Conservation (phyloP, 352 stramenopile genomes). For the Phytophthora rubi region DNA sequence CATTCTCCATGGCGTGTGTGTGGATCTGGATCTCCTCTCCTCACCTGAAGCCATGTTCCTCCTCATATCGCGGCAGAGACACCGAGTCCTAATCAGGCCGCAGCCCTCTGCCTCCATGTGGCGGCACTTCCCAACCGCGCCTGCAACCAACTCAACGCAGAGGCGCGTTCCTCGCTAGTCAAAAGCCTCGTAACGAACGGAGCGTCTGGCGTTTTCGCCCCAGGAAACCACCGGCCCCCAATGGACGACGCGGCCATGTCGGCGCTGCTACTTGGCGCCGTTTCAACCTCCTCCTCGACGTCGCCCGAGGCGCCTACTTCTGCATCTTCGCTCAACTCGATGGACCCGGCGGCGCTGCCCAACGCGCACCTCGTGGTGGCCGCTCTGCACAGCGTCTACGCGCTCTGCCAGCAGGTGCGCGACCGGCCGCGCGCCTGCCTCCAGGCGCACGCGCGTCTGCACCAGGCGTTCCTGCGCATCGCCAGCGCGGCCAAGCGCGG, state of each 20-base stretch:
- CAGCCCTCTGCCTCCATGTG: slow-evolving; percentile 15
- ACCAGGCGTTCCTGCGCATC: slow-evolving; percentile 58
- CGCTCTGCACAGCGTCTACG: slow-evolving; percentile 44
- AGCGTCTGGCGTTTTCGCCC: neutral
- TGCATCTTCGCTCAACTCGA: slow-evolving; percentile 28
- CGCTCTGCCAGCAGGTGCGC: slow-evolving; percentile 49
- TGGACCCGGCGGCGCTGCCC: slow-evolving; percentile 39
- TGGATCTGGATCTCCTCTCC: too few species aligned
- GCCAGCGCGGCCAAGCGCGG: slow-evolving; percentile 38
- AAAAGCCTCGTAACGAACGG: neutral
- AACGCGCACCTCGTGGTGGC: slow-evolving; percentile 45
- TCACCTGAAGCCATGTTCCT: slow-evolving; percentile 1
- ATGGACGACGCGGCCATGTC: slow-evolving; percentile 26
- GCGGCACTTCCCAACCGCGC: slow-evolving; percentile 22
- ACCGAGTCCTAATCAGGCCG: slow-evolving; percentile 14
- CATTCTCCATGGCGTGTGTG: neutral
- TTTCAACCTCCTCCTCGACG: slow-evolving; percentile 4
- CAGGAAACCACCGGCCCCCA: slow-evolving; percentile 17
- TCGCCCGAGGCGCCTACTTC: slow-evolving; percentile 21
- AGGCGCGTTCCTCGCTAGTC: slow-evolving; percentile 1
- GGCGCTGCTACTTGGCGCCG: slow-evolving; percentile 1
- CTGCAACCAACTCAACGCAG: neutral
- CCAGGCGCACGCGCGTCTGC: slow-evolving; percentile 54
- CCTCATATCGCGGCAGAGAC: slow-evolving; percentile 17
- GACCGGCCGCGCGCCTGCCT: slow-evolving; percentile 53